Base-by-base conservation (phyloP, 176 grass and related monocot species). In the Lolium multiflorum region DNA sequence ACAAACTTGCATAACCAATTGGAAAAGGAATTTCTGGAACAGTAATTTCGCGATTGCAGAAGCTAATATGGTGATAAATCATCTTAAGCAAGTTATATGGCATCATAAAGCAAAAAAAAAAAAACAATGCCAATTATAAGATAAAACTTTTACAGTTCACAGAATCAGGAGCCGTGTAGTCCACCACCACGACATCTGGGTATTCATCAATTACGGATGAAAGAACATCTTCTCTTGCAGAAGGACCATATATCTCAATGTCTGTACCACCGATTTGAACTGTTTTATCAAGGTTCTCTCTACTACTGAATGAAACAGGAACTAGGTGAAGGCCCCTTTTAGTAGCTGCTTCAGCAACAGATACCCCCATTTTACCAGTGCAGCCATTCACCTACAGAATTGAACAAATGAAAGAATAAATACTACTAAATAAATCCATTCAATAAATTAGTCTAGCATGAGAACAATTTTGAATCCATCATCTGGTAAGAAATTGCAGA, bases 361-460 rank as follows among this genome's bases (percentile, higher is more conserved):
- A 83, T 82, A 72, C 25, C 39, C 91, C 96, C 92, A 92, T 98
- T 56, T 98, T 98, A 46, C 97, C 93, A 72, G 79, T 94, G 87
- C 97, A 96, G 43, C 93, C 92, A 90, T 96, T 98, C 52, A 98
- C 97, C 94, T 98, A 86, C 68, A 89, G 11, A 52, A 77, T 70
- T 56, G 51, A 81, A 61, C 16, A 81, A 82, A 78, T 31, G 7
- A 60, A 82, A 82, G 13, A 71, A 11, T 55, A 31, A 82, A 76
- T 71, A 72, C 9, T 17, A 44, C 22, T 76, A 77, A 56, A 16
- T 3, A 62, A 28, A 63, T 28, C 5, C 11, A 20, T 25, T 73
- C 47, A 50, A 67, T 48, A n/a, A 38, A 21, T 62, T 15, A 84
- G 24, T 17, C 4, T 75, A 65, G 20, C 4, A 3, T 56, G 7